phyloP scores from a whole-genome alignment of 2,329 filamentous ascomycete species.

The Fusarium buxicola region DNA sequence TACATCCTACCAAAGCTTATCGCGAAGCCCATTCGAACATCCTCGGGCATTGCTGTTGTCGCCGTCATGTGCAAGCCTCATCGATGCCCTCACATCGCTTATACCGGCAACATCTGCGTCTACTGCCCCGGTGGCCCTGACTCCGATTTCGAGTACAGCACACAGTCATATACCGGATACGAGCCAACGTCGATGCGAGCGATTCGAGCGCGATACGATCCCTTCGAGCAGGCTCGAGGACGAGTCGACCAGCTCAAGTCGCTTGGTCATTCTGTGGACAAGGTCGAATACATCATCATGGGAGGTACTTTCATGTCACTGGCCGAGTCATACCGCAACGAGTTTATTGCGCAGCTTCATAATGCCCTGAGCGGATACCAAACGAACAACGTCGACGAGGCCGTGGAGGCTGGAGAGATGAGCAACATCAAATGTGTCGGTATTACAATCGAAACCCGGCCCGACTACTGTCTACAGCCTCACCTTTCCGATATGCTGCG shows the following conservation, averaged over 20 bases:
- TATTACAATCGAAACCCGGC: constrained; percentile 97
- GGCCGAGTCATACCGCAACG: constrained; percentile 86
- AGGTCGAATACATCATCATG: constrained; percentile 99
- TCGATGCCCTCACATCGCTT: constrained; percentile 96
- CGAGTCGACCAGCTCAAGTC: constrained; percentile 97
- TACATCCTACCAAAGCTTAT: constrained; percentile 97
- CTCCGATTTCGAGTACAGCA: constrained; percentile 99
- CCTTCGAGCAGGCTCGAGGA: constrained; percentile 95
- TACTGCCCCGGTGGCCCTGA: constrained; percentile 98
- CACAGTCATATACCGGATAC: constrained; percentile 98
- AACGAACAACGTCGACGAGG: constrained; percentile 93
- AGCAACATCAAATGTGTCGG: constrained; percentile 98
- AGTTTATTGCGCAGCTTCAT: constrained; percentile 95
- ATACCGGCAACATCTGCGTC: constrained; percentile 98
- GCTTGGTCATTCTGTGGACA: constrained; percentile 96
- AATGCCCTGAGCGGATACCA: constrained; percentile 97
- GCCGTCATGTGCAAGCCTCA: constrained; percentile 99
- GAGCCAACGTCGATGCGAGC: constrained; percentile 99
- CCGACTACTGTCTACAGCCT: constrained; percentile 96
- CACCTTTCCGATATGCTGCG: constrained; percentile 95
- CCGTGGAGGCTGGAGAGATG: constrained; percentile 93
- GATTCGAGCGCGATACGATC: constrained; percentile 95
- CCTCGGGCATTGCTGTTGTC: constrained; percentile 96
- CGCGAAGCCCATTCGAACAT: constrained; percentile 95
- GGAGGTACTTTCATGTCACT: constrained; percentile 99